Base-by-base conservation (phyloP, 257 asterid genomes). In the Nicotiana sylvestris region DNA sequence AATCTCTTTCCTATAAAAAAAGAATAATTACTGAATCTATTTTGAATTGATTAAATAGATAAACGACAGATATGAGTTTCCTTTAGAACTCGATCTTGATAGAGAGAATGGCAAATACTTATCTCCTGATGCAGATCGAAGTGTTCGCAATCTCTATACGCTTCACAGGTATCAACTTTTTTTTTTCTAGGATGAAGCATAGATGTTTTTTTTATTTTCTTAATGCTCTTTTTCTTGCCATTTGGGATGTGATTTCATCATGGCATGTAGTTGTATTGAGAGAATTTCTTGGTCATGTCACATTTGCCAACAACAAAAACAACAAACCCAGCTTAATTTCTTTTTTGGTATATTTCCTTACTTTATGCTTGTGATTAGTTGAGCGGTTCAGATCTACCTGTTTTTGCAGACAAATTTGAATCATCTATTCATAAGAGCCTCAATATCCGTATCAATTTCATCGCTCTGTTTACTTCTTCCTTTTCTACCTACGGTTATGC, bases 21-120 rank as follows among this genome's bases (percentile, higher is more conserved):
- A 9, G 11, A 43, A 9, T 43, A 43, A 43, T 60, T 55, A 33
- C 68, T 32, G 21, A 57, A 74, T 29, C 32, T 37, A 37, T 62
- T 53, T 79, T 60, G 55, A 6, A 76, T 15, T 86, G 86, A 33
- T 86, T 76, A 51, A 78, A 78, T 93, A 93, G 98, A 95, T 93
- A 89, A 95, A 95, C 87, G 98, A 93, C 84, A 91, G 97, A 17
- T 95, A 95, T 85, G 98, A 93, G 89, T 95, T 95, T 84, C 98
- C 98, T 27, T 87, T 92, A 90, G 89, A 93, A 90, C 98, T 95
- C 87, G 98, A 95, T 86, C 97, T 95, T 77, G 98, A 95, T 84
- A 90, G 93, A 87, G 97, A 93, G 86, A 84, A 90, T 84, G 94
- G 98, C 57, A 95, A 93, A 66, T 95, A 95, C 84, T 88, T 95